Evolutionary conservation across 2,329 filamentous ascomycete species (phyloP), one percentile per base, ranked within the genome.

Genomic region (Thielaviopsis populi): DNA sequence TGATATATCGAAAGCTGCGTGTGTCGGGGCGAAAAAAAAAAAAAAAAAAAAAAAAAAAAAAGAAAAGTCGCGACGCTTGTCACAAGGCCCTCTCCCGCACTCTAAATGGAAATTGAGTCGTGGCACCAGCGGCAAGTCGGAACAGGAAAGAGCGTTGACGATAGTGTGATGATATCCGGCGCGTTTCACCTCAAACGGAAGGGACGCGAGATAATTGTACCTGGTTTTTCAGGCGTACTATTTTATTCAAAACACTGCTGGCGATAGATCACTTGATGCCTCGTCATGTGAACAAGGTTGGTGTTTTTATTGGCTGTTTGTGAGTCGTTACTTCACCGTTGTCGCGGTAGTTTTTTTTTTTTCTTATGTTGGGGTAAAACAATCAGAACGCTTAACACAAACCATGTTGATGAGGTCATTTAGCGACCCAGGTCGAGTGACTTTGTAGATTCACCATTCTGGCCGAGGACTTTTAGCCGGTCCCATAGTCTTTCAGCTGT

Each of bases 291-390:
- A 3, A 43, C 40, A 60, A 40, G 13, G 41, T 54, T 43, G 61
- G 30, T 33, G 24, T 43, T 64, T 64, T 50, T 50, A 13, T 61
- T 64, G 48, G 22, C 27, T n/a, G 24, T 33, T 54, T 61, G 19
- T 33, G n/a, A 64, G 56, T 42, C 22, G 41, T 37, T 56, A 48
- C 48, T 61, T 62, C 63, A 61, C 48, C 22, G 48, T 48, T 56
- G 58, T 64, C 30, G 40, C 48, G 22, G 48, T 19, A 7, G 41
- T 17, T 19, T 54, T 50, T 24, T 53, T 54, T 24, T 53, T 27
- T 48, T 53, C 24, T 24, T n/a, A 37, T 46, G 63, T 64, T 62
- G 59, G 63, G 63, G 59, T 56, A 56, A 56, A 56, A 59, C 11
- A 59, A 59, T 8, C 33, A 37, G 33, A 37, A 37, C 33, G 33